phyloP scores from a whole-genome alignment of 164 flowering plant species.

The Chimonanthus praecox region DNA sequence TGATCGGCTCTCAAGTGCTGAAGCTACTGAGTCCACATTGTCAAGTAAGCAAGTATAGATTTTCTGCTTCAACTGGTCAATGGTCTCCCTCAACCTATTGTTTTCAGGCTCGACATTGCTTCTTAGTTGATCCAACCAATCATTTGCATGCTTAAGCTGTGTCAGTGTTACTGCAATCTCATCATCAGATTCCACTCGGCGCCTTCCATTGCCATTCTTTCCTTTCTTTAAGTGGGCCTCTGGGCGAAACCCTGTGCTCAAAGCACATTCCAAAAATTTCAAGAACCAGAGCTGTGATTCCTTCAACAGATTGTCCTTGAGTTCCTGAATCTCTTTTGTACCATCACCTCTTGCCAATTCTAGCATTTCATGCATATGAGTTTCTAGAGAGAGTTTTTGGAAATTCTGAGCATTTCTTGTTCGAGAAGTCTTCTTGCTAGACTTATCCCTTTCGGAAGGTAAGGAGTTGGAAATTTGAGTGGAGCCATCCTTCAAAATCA shows the following conservation, averaged over 20 bases:
- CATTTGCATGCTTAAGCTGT: slow-evolving; percentile 77
- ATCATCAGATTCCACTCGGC: slow-evolving; percentile 34
- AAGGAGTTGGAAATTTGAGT: slow-evolving; percentile 16
- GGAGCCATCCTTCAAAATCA: slow-evolving; percentile 23
- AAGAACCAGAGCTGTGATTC: slow-evolving; percentile 75
- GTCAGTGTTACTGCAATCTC: slow-evolving; percentile 63
- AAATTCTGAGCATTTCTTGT: slow-evolving; percentile 22
- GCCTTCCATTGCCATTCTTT: slow-evolving; percentile 23
- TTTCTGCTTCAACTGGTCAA: slow-evolving; percentile 66
- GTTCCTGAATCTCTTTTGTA: slow-evolving; percentile 43
- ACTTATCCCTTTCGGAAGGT: slow-evolving; percentile 25
- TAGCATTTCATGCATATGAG: slow-evolving; percentile 40
- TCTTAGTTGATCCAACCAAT: slow-evolving; percentile 59
- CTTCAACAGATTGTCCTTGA: slow-evolving; percentile 35
- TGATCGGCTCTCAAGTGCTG: slow-evolving; percentile 54
- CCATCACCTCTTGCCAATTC: slow-evolving; percentile 77
- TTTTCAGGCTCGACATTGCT: slow-evolving; percentile 27
- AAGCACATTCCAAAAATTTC: slow-evolving; percentile 60
- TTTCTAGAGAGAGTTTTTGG: slow-evolving; percentile 28
- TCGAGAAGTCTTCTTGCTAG: slow-evolving; percentile 20
- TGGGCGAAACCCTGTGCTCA: slow-evolving; percentile 46
- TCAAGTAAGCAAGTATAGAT: slow-evolving; percentile 67
- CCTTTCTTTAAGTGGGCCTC: slow-evolving; percentile 34
- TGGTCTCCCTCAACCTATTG: slow-evolving; percentile 26
- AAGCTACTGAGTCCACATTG: slow-evolving; percentile 77